Evolutionary conservation across 192 early-diverging fungal genomes (phyloP).

Genomic region (Podila epigama): DNA sequence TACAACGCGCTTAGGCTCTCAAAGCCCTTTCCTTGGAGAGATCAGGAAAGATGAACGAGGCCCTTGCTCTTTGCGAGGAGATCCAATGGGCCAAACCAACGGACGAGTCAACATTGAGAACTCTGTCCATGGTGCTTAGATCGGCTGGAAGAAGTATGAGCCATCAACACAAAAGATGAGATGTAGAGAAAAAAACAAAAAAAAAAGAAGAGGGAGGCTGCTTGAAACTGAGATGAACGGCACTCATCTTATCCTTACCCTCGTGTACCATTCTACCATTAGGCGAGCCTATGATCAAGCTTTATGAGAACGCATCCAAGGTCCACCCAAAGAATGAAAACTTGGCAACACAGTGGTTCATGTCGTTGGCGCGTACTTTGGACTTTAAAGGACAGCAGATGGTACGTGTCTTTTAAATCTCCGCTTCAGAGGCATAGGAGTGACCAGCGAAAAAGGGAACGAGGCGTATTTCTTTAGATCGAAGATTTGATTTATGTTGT

Average conservation of each 20-base stretch:
- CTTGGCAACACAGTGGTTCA: constrained; percentile 79
- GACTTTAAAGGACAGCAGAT: constrained; percentile 75
- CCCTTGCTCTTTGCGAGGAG: constrained; percentile 64
- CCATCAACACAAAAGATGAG: neutral
- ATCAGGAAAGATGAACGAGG: constrained; percentile 69
- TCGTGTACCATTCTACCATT: neutral
- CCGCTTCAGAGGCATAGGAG: too few relatives aligned
- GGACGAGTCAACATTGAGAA: constrained; percentile 68
- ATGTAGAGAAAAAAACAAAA: neutral
- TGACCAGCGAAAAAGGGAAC: too few relatives aligned
- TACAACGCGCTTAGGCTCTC: constrained; percentile 59
- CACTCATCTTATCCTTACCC: neutral
- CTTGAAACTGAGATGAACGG: neutral
- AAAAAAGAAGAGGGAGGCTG: neutral
- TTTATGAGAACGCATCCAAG: constrained; percentile 75
- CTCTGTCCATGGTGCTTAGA: constrained; percentile 63
- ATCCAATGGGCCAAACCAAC: constrained; percentile 67
- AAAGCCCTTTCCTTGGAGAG: constrained; percentile 77
- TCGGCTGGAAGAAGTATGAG: constrained; percentile 62
- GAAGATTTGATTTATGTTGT: too few relatives aligned
- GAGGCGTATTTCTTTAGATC: too few relatives aligned
- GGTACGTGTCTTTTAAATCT: constrained; percentile 33
- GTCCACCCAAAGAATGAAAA: constrained; percentile 73
- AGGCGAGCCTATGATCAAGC: constrained; percentile 73
- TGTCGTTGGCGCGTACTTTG: constrained; percentile 75